These are phyloP conservation scores for Porogramme epimiltina DNA, from an alignment of 1,284 basidiomycete species.

Conservation along the genomic window DNA sequence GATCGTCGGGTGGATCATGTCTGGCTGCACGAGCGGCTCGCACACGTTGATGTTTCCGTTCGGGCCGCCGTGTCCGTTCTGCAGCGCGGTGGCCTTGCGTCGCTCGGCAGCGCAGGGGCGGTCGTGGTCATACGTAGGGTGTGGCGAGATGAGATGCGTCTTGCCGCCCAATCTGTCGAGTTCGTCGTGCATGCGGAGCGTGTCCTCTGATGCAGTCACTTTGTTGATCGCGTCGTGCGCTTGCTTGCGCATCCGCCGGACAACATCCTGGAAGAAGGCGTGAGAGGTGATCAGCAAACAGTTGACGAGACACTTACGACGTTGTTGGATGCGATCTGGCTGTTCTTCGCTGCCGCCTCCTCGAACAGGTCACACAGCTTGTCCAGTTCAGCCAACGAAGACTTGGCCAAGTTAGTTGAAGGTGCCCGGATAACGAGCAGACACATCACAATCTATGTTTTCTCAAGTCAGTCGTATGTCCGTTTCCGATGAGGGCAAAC, in stretches of 20 bases:
- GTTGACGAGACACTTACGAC: conserved; percentile 39
- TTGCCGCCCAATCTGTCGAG: conserved; percentile 66
- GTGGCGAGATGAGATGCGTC: conserved; percentile 40
- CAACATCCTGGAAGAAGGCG: conserved; percentile 40
- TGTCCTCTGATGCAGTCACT: conserved; percentile 31
- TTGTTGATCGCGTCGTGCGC: conserved; percentile 51
- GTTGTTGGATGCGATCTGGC: conserved; percentile 49
- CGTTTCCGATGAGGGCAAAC: conserved; percentile 26
- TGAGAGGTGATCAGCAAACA: neutral
- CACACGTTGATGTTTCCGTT: neutral
- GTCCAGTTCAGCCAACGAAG: conserved; percentile 62
- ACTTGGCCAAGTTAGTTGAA: conserved; percentile 51
- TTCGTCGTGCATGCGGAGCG: conserved; percentile 42
- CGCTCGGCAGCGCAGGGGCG: neutral
- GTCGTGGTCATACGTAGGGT: neutral
- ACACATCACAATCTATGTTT: conserved; percentile 64
- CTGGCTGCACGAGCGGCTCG: conserved; percentile 21
- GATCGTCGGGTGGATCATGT: conserved; percentile 43
- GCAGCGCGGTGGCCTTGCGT: neutral
- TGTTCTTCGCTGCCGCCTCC: conserved; percentile 45
- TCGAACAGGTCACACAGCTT: conserved; percentile 51
- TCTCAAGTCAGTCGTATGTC: neutral
- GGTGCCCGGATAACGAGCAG: conserved; percentile 62
- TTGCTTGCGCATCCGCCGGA: conserved; percentile 51
- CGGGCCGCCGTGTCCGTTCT: neutral